These are phyloP conservation scores for Talaromyces sp. DNA, from an alignment of 2,329 filamentous ascomycete species.

Conservation along the genomic window DNA sequence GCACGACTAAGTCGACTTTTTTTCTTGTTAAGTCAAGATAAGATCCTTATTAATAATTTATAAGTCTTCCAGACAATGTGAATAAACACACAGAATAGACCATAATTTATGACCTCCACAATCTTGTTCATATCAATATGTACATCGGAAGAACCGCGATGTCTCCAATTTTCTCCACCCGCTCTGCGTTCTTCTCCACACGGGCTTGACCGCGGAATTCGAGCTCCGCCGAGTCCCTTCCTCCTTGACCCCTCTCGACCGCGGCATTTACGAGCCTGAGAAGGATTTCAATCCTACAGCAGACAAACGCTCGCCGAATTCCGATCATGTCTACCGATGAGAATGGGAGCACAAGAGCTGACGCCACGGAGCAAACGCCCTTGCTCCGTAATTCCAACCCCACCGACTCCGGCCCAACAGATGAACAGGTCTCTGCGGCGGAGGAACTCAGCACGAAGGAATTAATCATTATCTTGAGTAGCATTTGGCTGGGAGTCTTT, in stretches of 20 bases:
- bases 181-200: background rate
- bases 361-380: slow-evolving; percentile 36
- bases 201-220: background rate
- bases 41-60: no score
- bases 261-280: background rate
- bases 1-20: no score
- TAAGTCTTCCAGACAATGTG: no score
- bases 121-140: no score
- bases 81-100: no score
- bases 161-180: no score
- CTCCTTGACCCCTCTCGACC: background rate
- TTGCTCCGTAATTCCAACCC: slow-evolving; percentile 29
- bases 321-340: slow-evolving; percentile 7
- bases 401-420: slow-evolving; percentile 7
- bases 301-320: background rate
- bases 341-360: slow-evolving; percentile 8
- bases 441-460: slow-evolving; percentile 52
- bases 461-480: slow-evolving; percentile 52
- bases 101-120: no score
- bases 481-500: slow-evolving; percentile 58
- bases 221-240: background rate
- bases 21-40: no score
- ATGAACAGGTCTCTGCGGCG: slow-evolving; percentile 27
- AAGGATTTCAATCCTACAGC: background rate
- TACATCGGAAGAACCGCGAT: no score